phyloP scores from a whole-genome alignment of 352 stramenopile genomes.

The Phytopythium cucurbitacearum region DNA sequence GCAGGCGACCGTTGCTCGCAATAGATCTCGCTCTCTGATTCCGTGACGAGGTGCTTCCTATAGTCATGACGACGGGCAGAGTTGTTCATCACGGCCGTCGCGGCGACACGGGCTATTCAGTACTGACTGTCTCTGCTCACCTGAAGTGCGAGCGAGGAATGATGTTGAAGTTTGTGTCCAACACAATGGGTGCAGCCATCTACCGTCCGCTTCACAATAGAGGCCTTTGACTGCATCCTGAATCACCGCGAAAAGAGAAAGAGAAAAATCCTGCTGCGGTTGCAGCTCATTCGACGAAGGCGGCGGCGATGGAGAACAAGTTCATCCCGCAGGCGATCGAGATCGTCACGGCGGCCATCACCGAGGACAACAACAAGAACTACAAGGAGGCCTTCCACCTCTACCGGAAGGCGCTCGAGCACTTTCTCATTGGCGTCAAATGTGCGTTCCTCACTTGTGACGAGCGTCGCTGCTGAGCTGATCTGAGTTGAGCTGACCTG shows the following conservation, averaged over 20 bases:
- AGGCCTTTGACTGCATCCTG: not conserved
- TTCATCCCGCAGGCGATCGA: slow-evolving; percentile 90
- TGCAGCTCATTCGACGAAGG: not conserved
- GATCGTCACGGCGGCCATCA: slow-evolving; percentile 83
- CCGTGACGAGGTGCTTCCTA: not conserved
- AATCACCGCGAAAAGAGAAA: not conserved
- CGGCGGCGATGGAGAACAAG: slow-evolving; percentile 78
- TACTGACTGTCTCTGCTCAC: no score
- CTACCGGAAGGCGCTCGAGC: slow-evolving; percentile 88
- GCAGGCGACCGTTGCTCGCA: no score
- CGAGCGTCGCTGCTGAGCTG: no score
- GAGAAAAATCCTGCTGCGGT: slow-evolving; percentile 3
- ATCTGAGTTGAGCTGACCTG: not conserved
- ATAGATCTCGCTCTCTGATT: no score
- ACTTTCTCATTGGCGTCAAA: slow-evolving; percentile 89
- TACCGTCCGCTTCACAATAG: not conserved
- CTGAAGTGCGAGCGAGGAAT: no score
- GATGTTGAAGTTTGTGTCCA: slow-evolving; percentile 16
- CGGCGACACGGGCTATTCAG: no score
- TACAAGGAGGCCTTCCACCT: slow-evolving; percentile 84
- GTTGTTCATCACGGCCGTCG: no score
- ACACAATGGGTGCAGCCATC: not conserved
- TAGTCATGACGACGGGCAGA: no score
- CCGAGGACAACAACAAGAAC: slow-evolving; percentile 88
- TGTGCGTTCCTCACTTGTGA: slow-evolving; percentile 31